A percentile compares a stretch with the other conserved stretches of the same genome.
Evolutionary conservation across 306 rosid species (phyloP).

Genomic region (Corylus heterophylla): DNA sequence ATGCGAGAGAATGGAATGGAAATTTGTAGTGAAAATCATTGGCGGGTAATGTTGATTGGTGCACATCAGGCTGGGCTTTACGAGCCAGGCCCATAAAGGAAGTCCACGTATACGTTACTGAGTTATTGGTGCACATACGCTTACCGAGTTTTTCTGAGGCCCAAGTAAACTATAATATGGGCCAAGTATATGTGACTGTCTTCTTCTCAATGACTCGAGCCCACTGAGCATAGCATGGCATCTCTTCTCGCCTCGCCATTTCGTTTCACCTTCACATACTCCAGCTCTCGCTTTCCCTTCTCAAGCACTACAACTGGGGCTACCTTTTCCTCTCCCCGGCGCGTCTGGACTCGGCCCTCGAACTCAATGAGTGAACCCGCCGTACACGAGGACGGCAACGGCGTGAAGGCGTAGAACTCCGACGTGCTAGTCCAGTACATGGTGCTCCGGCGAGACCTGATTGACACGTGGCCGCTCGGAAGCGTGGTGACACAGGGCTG

Average conservation of each 20-base stretch:
- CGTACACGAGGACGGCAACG: conserved; percentile 23
- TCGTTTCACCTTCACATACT: conserved; percentile 33
- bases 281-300: conserved; percentile 9
- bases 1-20: neutral
- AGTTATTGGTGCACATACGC: too few species aligned
- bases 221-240: conserved; percentile 40
- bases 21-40: neutral
- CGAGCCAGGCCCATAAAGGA: too few species aligned
- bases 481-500: conserved; percentile 89
- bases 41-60: conserved; percentile 5
- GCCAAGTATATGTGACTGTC: too few species aligned
- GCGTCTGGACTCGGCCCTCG: conserved; percentile 20
- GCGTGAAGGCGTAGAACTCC: conserved; percentile 28
- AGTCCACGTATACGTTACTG: too few species aligned
- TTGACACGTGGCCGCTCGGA: conserved; percentile 82
- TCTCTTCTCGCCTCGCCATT: conserved; percentile 29
- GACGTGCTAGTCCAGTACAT: conserved; percentile 76
- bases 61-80: neutral
- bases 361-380: conserved; percentile 72
- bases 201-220: neutral
- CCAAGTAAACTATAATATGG: neutral
- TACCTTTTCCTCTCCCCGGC: conserved; percentile 4
- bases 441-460: conserved; percentile 93
- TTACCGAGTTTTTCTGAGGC: neutral
- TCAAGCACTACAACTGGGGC: conserved; percentile 21